Evolutionary conservation across 2,329 filamentous ascomycete genomes (phyloP).

Genomic region (Colletotrichum cereale): DNA sequence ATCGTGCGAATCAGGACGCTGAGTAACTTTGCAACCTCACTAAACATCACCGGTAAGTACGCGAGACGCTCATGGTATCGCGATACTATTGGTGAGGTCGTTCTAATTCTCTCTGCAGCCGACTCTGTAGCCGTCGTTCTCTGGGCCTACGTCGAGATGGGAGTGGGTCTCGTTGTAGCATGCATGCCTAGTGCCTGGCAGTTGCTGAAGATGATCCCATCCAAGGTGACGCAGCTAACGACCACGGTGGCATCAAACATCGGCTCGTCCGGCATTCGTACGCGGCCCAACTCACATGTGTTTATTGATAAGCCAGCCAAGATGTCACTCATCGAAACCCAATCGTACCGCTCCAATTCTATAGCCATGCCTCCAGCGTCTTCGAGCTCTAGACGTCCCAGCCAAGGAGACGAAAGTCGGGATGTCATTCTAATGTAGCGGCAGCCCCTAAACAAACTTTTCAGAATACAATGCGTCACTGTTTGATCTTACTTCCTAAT

Average conservation of each 20-base stretch:
- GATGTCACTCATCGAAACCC: not conserved
- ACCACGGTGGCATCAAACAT: not conserved
- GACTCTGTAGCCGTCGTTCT: slow-evolving; percentile 47
- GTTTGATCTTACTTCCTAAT: not conserved
- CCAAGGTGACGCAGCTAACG: slow-evolving; percentile 20
- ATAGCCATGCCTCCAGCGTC: not conserved
- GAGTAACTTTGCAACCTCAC: not conserved
- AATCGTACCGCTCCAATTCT: not conserved
- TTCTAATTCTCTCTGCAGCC: slow-evolving; percentile 40
- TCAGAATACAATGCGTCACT: not conserved
- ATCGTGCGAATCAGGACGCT: slow-evolving; percentile 19
- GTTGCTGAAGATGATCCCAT: slow-evolving; percentile 42
- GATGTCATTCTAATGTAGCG: not conserved
- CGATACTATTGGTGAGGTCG: too few relatives aligned
- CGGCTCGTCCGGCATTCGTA: slow-evolving; percentile 6
- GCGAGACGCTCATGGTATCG: not conserved
- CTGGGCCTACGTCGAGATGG: slow-evolving; percentile 54
- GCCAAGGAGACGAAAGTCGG: not conserved
- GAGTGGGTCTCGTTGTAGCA: slow-evolving; percentile 53
- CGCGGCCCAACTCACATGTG: not conserved
- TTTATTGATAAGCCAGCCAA: slow-evolving; percentile 1
- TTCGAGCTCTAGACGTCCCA: not conserved
- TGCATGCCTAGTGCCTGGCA: slow-evolving; percentile 53
- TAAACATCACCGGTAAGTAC: slow-evolving; percentile 16
- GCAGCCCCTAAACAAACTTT: not conserved